Evolutionary conservation across 2,329 filamentous ascomycete genomes (phyloP), one percentile per base, ranked within the genome.

Genomic region (Aspergillus aculeatus): DNA sequence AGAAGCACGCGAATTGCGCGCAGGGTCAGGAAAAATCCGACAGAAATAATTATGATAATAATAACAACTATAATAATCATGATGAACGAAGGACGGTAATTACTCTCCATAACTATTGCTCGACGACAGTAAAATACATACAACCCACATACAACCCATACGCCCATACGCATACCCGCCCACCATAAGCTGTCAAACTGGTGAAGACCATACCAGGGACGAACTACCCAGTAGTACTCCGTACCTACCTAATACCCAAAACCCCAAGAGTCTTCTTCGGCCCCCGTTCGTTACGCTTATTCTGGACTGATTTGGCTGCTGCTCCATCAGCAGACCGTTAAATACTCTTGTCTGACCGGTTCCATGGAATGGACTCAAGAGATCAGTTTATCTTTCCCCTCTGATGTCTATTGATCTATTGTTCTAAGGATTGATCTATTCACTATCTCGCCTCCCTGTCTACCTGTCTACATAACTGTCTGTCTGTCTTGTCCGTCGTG

Each of bases 221-320:
- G 53, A 55, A 55, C 53, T 21, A 23, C 41, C 53, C 16, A 47
- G 7, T 26, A 26, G 23, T 9, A 26, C 26, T 23, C 23, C 23
- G 4, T 23, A 23, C 23, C 23, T 29, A 9, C 26, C 26, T 9
- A 29, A 29, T 9, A 29, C 26, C 26, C 26, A 9, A 10, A 9
- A 10, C 7, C 26, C 26, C 7, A 29, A 29, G 26, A 29, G 26
- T 29, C 26, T 29, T 29, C 53, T 48, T 48, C 53, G 53, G 53
- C 53, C 53, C 53, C 53, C 53, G 53, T 55, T 55, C 53, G 41
- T 48, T 55, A 47, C 53, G 53, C 53, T 55, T 55, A 48, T 55
- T 44, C n/a, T 44, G 6, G 38, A 44, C 38, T 5, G 5, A 19
- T 44, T 54, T 24, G 29, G 29, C 21, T 26, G 29, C 21, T 26